phyloP scores from a whole-genome alignment of 2,329 filamentous ascomycete genomes.

The Gnomoniopsis smithogilvyi region DNA sequence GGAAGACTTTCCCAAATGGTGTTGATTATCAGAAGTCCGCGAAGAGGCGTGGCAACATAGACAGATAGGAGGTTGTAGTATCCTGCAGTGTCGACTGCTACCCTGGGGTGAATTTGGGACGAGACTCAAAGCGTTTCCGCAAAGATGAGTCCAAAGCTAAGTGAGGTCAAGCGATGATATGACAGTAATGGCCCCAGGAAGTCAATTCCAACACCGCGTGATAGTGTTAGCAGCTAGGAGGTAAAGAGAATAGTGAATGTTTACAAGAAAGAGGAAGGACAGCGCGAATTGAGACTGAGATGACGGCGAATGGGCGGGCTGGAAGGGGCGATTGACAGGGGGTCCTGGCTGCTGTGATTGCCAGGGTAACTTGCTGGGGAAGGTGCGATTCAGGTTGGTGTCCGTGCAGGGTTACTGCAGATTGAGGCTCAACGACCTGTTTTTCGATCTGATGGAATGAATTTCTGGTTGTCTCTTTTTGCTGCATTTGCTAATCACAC shows the following conservation, averaged over 20 bases:
- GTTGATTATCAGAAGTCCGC: not conserved
- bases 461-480: not conserved
- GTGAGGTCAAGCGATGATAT: not conserved
- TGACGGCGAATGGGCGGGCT: not conserved
- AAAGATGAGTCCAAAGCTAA: too few species aligned
- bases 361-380: slow-evolving; percentile 10
- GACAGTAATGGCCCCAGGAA: not conserved
- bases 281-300: slow-evolving; percentile 6
- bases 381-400: slow-evolving; percentile 3
- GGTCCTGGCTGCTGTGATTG: slow-evolving; percentile 9
- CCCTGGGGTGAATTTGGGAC: not conserved
- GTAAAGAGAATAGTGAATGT: not conserved
- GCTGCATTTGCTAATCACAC: too few species aligned
- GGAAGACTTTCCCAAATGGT: not conserved
- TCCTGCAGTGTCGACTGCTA: not conserved
- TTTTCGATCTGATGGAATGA: not conserved
- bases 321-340: slow-evolving; percentile 3
- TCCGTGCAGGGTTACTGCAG: slow-evolving; percentile 7
- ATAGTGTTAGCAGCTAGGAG: not conserved
- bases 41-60: not conserved
- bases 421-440: slow-evolving; percentile 8
- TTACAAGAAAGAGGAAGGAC: slow-evolving; percentile 8
- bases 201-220: not conserved
- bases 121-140: not conserved
- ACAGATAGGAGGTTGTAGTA: too few species aligned